A percentile compares a stretch with the other conserved stretches of the same genome.
Evolutionary conservation across 2,329 filamentous ascomycete species (phyloP).

Genomic region (Clonostachys solani): DNA sequence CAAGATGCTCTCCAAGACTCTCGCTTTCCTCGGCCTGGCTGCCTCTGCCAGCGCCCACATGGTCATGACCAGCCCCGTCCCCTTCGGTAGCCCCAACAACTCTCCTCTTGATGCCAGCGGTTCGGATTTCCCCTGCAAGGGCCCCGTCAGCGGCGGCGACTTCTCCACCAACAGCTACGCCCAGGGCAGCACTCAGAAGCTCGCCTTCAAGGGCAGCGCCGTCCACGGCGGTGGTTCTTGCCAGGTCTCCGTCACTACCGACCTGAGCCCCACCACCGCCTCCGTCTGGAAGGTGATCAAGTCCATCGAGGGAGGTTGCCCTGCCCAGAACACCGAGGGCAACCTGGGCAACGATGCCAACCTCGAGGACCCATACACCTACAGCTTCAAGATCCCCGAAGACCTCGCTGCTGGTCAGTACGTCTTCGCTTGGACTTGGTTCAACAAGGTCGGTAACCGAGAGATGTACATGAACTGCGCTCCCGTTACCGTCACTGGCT

Average conservation of each 20-base stretch:
- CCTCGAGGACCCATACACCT: slow-evolving; percentile 46
- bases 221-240: slow-evolving; percentile 91
- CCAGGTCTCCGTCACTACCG: slow-evolving; percentile 82
- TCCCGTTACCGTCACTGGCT: slow-evolving; percentile 60
- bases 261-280: slow-evolving; percentile 59
- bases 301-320: slow-evolving; percentile 83
- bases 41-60: slow-evolving; percentile 69
- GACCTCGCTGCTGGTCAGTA: slow-evolving; percentile 72
- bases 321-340: slow-evolving; percentile 49
- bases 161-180: slow-evolving; percentile 50
- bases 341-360: slow-evolving; percentile 50
- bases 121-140: slow-evolving; percentile 80
- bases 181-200: slow-evolving; percentile 28
- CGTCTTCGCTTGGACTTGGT: slow-evolving; percentile 89
- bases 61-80: slow-evolving; percentile 63
- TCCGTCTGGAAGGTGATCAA: slow-evolving; percentile 86
- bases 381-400: slow-evolving; percentile 67
- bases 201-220: slow-evolving; percentile 68
- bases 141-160: slow-evolving; percentile 27
- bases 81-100: slow-evolving; percentile 53
- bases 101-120: slow-evolving; percentile 58
- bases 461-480: slow-evolving; percentile 99
- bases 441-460: slow-evolving; percentile 87
- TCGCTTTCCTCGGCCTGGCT: slow-evolving; percentile 52
- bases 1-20: slow-evolving; percentile 47